Percentiles rank a stretch among this genome's conserved stretches.
These are phyloP conservation scores for Calocybe gangraenosa DNA, from an alignment of 768 basidiomycete species.

Conservation along the genomic window DNA sequence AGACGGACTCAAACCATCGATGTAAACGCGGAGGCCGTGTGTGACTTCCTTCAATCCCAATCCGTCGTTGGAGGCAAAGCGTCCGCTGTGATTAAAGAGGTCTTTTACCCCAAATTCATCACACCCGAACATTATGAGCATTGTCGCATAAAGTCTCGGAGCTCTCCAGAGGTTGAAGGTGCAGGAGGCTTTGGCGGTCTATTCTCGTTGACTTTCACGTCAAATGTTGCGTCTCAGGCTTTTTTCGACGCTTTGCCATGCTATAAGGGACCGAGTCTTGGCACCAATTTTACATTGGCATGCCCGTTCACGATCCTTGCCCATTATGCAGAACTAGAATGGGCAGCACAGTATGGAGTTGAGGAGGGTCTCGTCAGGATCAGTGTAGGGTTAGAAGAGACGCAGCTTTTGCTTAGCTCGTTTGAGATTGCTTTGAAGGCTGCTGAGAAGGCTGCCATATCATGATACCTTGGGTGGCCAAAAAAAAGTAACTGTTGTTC, in stretches of 20 bases:
- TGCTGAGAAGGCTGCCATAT: slow-evolving; percentile 52
- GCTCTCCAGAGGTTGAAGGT: too few species aligned
- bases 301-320: slow-evolving; percentile 92
- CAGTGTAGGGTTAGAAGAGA: slow-evolving; percentile 88
- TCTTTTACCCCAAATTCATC: slow-evolving; percentile 87
- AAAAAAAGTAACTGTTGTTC: slow-evolving; percentile 4
- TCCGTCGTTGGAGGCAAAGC: slow-evolving; percentile 38
- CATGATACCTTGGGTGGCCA: background rate
- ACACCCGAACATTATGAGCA: slow-evolving; percentile 68
- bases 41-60: slow-evolving; percentile 67
- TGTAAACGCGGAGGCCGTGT: slow-evolving; percentile 75
- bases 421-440: slow-evolving; percentile 66
- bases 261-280: slow-evolving; percentile 87
- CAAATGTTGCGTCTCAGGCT: slow-evolving; percentile 57
- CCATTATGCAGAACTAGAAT: slow-evolving; percentile 85
- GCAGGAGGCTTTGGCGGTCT: slow-evolving; percentile 76
- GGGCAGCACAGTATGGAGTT: slow-evolving; percentile 87
- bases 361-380: slow-evolving; percentile 81
- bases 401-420: slow-evolving; percentile 44
- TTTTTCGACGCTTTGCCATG: slow-evolving; percentile 85
- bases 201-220: slow-evolving; percentile 83
- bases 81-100: slow-evolving; percentile 63
- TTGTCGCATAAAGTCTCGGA: slow-evolving; percentile 49
- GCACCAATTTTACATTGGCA: slow-evolving; percentile 95
- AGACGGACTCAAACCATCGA: slow-evolving; percentile 75